Evolutionary conservation across 1,284 basidiomycete genomes (phyloP), one percentile per base, ranked within the genome.

Genomic region (Xanthoconium separans): DNA sequence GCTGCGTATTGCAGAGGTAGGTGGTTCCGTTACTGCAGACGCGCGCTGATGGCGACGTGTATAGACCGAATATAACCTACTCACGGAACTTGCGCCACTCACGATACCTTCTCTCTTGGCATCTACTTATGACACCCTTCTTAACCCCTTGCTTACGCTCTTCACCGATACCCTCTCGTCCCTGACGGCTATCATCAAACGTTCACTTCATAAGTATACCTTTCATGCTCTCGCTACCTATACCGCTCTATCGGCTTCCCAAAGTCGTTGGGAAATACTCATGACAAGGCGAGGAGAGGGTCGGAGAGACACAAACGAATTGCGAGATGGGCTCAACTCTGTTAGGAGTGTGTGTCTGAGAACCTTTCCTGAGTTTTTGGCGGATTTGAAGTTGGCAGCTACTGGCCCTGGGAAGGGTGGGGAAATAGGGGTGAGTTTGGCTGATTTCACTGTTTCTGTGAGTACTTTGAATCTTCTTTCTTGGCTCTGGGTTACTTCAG

Each of bases 171-270:
- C 84, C 0, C 71, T 89, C 3, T 77, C 77, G 0, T 82, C 84
- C 5, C 75, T 93, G 39, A 80, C 82, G 20, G 74, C 81, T 16
- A 77, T 89, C 18, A 83, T 89, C 70, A 91, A 94, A 70, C 87
- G 87, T 57, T 86, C 89, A 3, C 77, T 94, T n/a, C 85, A 90
- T 69, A 89, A 88, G 70, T 86, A 93, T 65, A 83, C 84, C 4
- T 90, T 95, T 71, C 83, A 94, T 29, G 91, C 89, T 0, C 77
- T 93, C 2, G 79, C 86, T 1, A 76, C 83, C 1, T 87, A 85
- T 61, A 78, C 83, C 37, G 73, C 79, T 7, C 70, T 91, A 30
- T 73, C 81, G 0, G 65, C 71, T 0, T 71, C 78, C 2, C 84
- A 89, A 57, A 70, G 72, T 1, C 76, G 78, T 16, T 92, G 87